phyloP scores from a whole-genome alignment of 1,284 basidiomycete genomes.

The Ustilago lituana region DNA sequence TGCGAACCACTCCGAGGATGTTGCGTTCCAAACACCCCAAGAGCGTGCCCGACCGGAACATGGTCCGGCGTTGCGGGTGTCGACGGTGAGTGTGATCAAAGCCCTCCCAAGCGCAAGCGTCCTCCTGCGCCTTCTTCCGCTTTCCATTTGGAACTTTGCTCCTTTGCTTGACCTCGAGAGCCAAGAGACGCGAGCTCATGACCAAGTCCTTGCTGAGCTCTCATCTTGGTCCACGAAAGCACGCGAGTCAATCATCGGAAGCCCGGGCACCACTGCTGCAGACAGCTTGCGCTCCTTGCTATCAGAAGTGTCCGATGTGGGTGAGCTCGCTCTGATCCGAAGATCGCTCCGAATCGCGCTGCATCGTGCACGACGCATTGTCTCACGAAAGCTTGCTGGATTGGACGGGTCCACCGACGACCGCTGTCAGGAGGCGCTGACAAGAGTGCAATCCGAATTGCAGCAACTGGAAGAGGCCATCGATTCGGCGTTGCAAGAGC shows the following conservation, averaged over 20 bases:
- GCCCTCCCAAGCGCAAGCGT: constrained; percentile 34
- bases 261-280: constrained; percentile 1
- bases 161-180: constrained; percentile 23
- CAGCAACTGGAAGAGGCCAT: constrained; percentile 19
- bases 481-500: constrained; percentile 26
- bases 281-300: constrained; percentile 20
- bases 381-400: constrained; percentile 14
- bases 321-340: constrained; percentile 21
- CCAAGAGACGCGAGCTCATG: neutral
- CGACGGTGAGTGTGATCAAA: constrained; percentile 26
- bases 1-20: neutral
- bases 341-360: constrained; percentile 19
- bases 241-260: constrained; percentile 22
- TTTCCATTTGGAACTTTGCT: constrained; percentile 19
- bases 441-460: constrained; percentile 18
- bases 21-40: neutral
- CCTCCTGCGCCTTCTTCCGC: constrained; percentile 38
- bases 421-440: constrained; percentile 1
- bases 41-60: neutral
- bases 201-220: constrained; percentile 7
- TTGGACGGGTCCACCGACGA: neutral
- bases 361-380: constrained; percentile 24
- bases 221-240: constrained; percentile 30
- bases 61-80: constrained; percentile 15
- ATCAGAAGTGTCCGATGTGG: constrained; percentile 21